These are phyloP conservation scores for Pichia sp. DNA, from an alignment of 1,139 yeast species.

Conservation along the genomic window DNA sequence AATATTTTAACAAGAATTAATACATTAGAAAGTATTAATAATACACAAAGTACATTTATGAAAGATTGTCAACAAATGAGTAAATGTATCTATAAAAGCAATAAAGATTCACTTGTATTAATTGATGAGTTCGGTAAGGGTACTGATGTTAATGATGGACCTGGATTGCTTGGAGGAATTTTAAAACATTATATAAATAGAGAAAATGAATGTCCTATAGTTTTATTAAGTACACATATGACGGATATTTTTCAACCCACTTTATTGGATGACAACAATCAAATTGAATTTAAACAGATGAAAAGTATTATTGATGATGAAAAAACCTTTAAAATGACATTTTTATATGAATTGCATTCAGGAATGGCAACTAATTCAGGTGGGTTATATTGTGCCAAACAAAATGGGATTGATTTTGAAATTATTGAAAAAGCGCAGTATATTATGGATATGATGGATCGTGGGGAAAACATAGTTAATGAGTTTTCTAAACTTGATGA, in stretches of 20 bases:
- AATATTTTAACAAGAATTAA: conserved; percentile 29
- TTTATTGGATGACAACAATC: conserved; percentile 14
- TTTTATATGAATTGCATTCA: conserved; percentile 30
- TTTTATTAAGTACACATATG: conserved; percentile 40
- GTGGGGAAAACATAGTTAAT: conserved; percentile 5
- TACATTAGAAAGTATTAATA: conserved; percentile 39
- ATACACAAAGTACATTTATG: conserved; percentile 41
- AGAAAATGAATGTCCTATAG: conserved; percentile 28
- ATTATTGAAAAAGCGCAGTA: conserved; percentile 31
- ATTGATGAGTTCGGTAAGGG: conserved; percentile 52
- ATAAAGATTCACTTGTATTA: conserved; percentile 35
- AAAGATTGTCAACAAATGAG: conserved; percentile 41
- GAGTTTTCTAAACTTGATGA: conserved; percentile 6
- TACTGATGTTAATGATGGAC: conserved; percentile 42
- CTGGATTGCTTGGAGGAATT: conserved; percentile 38
- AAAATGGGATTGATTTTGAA: conserved; percentile 31
- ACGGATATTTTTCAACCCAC: conserved; percentile 34
- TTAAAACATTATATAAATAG: conserved; percentile 26
- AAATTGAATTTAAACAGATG: conserved; percentile 13
- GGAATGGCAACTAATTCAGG: conserved; percentile 34
- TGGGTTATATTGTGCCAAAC: conserved; percentile 37
- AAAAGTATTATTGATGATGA: conserved; percentile 2
- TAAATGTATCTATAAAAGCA: conserved; percentile 21
- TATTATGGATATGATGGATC: conserved; percentile 5
- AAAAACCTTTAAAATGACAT: conserved; percentile 26